phyloP scores from a whole-genome alignment of 257 asterid species.

The Scutellaria barbata region DNA sequence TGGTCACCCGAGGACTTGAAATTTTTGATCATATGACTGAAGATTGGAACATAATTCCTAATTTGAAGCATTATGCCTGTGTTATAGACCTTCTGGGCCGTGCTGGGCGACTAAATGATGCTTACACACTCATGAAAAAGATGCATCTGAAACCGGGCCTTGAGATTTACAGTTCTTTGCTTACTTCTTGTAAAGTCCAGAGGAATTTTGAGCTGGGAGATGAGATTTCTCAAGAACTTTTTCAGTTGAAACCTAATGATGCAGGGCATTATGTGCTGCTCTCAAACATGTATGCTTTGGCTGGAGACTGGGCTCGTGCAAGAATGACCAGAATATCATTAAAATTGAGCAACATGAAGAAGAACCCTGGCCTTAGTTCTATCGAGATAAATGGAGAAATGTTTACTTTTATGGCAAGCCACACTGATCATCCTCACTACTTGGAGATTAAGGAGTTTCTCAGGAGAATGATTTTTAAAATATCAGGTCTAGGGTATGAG shows the following conservation, averaged over 20 bases:
- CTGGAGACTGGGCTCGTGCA: conserved; percentile 54
- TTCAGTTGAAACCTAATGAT: conserved; percentile 52
- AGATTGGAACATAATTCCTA: conserved; percentile 48
- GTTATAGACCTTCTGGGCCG: conserved; percentile 64
- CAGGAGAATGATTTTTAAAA: conserved; percentile 31
- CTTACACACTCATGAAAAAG: conserved; percentile 45
- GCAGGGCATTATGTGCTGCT: conserved; percentile 56
- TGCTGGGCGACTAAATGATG: conserved; percentile 56
- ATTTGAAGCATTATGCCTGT: conserved; percentile 59
- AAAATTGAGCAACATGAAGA: conserved; percentile 43
- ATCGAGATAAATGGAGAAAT: conserved; percentile 49
- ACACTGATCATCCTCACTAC: conserved; percentile 53
- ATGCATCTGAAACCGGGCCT: conserved; percentile 44
- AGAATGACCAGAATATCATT: conserved; percentile 41
- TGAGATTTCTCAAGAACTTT: conserved; percentile 46
- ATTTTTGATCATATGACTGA: conserved; percentile 51
- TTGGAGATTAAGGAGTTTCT: conserved; percentile 48
- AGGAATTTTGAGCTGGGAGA: conserved; percentile 50
- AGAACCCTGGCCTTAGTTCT: conserved; percentile 57
- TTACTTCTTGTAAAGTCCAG: conserved; percentile 54
- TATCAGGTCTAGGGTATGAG: conserved; percentile 45
- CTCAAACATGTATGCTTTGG: conserved; percentile 58
- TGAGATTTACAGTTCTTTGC: conserved; percentile 52
- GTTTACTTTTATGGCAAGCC: conserved; percentile 58
- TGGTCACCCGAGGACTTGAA: conserved; percentile 56